These are phyloP conservation scores for Lycium barbarum DNA, from an alignment of 257 asterid species.

Conservation along the genomic window DNA sequence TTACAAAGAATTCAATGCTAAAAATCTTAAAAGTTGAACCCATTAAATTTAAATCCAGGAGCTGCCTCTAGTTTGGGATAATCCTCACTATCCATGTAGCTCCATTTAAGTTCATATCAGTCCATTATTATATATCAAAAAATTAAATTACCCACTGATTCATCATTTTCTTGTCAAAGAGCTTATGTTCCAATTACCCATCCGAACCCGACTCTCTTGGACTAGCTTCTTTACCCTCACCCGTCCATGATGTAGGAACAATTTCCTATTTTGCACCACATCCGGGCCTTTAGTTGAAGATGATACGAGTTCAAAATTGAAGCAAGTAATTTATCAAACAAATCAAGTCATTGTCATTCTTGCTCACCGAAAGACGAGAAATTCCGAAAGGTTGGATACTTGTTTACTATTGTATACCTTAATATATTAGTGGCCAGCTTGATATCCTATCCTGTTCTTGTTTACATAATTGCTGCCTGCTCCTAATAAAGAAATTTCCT, in stretches of 20 bases:
- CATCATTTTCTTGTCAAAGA: neutral
- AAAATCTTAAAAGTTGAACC: too few relatives aligned
- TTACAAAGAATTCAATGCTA: too few relatives aligned
- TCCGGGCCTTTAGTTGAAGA: neutral
- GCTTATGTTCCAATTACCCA: neutral
- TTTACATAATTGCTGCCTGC: neutral
- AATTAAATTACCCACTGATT: neutral
- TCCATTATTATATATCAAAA: neutral
- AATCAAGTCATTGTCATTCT: constrained; percentile 7
- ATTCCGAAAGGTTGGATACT: neutral
- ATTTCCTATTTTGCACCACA: constrained; percentile 13
- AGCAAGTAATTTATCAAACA: neutral
- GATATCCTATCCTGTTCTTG: neutral
- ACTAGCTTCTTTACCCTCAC: neutral
- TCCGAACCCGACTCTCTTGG: neutral
- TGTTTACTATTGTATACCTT: neutral
- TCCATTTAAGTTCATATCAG: neutral
- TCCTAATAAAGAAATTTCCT: neutral
- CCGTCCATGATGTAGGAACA: neutral
- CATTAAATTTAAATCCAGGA: too few relatives aligned
- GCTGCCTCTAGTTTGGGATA: too few relatives aligned
- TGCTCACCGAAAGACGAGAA: neutral
- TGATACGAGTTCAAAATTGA: neutral
- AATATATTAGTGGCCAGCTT: neutral
- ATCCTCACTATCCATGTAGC: neutral